Evolutionary conservation across 2,329 filamentous ascomycete species (phyloP).

Genomic region (Aspergillus bombycis): DNA sequence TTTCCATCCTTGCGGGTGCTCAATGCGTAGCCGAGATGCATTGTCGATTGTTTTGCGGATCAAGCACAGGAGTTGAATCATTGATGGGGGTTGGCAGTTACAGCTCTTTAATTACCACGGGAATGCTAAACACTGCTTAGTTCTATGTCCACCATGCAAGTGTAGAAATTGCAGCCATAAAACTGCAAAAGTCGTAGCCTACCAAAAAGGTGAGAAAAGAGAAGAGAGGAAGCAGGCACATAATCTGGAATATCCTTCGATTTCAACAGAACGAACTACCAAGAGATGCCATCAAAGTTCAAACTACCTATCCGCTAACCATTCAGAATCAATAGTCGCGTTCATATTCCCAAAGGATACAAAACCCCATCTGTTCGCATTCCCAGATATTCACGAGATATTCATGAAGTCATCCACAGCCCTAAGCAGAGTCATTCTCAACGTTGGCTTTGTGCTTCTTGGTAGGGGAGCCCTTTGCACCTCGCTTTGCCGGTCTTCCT

Average conservation of each 20-base stretch:
- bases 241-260: not conserved
- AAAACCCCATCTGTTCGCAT: not conserved
- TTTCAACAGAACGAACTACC: not conserved
- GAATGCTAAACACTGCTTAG: not conserved
- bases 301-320: not conserved
- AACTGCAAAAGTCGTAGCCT: not conserved
- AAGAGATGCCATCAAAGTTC: not conserved
- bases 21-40: not conserved
- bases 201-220: not conserved
- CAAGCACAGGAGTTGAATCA: not conserved
- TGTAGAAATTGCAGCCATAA: not conserved
- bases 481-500: not conserved
- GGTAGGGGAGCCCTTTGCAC: not conserved
- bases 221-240: not conserved
- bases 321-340: not conserved
- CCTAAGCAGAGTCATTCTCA: not conserved
- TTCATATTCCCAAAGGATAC: not conserved
- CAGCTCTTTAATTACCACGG: not conserved
- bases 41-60: not conserved
- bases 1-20: not conserved
- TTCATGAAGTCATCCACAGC: not conserved
- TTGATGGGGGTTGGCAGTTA: not conserved
- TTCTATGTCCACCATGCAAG: not conserved
- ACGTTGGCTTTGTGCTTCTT: conserved; percentile 7
- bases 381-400: too few species aligned